These are phyloP conservation scores for Moniliophthora roreri DNA, from an alignment of 1,284 basidiomycete genomes.

Conservation along the genomic window DNA sequence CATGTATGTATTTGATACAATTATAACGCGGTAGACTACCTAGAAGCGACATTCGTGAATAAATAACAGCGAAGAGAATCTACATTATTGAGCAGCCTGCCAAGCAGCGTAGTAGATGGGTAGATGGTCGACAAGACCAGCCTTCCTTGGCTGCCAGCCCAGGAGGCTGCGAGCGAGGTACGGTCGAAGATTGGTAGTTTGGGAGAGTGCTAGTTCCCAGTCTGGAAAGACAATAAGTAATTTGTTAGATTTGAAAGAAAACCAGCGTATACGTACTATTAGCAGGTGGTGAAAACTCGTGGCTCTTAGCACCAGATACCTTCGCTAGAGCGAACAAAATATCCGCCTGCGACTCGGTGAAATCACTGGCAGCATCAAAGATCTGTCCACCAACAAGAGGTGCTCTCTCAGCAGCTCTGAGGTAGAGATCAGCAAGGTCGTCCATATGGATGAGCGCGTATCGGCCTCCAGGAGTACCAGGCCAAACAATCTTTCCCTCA, in stretches of 20 bases:
- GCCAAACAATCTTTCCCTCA: conserved; percentile 35
- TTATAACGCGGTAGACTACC: no score
- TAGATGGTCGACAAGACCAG: conserved; percentile 45
- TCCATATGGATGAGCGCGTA: conserved; percentile 47
- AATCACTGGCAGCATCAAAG: conserved; percentile 46
- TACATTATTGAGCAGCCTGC: neutral
- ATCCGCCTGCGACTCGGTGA: conserved; percentile 44
- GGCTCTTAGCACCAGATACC: conserved; percentile 37
- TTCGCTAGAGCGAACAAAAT: conserved; percentile 41
- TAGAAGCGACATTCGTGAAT: no score
- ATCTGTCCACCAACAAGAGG: conserved; percentile 38
- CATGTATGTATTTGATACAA: no score
- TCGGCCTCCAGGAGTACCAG: conserved; percentile 40
- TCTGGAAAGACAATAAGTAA: no score
- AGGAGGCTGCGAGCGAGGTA: conserved; percentile 44
- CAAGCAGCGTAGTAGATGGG: conserved; percentile 40
- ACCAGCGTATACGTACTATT: conserved; percentile 42
- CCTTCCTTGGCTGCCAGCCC: conserved; percentile 47
- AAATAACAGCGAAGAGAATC: no score
- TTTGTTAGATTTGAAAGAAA: conserved; percentile 14
- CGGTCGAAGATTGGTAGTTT: conserved; percentile 36
- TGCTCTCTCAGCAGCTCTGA: conserved; percentile 42
- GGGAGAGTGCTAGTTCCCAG: conserved; percentile 32
- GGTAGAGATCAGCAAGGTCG: conserved; percentile 50
- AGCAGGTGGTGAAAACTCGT: conserved; percentile 30